Evolutionary conservation across 148 eudicot species (phyloP).

Genomic region (Silene uniflora): DNA sequence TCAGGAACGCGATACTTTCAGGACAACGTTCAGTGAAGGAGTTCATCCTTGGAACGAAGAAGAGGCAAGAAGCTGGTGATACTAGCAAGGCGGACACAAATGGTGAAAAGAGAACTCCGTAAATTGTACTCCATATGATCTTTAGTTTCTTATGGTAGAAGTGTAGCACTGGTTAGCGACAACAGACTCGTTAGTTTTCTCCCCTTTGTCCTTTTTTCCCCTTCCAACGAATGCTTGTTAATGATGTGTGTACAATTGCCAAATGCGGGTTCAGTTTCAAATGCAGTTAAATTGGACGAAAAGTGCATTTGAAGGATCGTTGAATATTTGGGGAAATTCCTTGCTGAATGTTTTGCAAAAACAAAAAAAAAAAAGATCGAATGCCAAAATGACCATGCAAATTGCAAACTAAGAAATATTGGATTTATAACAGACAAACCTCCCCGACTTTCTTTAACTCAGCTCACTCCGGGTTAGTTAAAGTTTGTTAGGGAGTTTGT

Average conservation of each 20-base stretch:
- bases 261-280: too few species aligned
- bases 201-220: not conserved
- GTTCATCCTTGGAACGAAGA: constrained; percentile 51
- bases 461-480: too few species aligned
- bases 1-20: constrained; percentile 55
- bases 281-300: too few species aligned
- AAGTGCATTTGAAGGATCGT: too few species aligned
- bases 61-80: constrained; percentile 27
- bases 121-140: constrained; percentile 15
- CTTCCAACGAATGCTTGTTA: not conserved
- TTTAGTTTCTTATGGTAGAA: not conserved
- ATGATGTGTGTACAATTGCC: too few species aligned
- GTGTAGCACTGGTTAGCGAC: not conserved
- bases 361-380: not conserved
- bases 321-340: not conserved
- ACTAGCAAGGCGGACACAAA: constrained; percentile 28
- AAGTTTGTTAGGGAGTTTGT: too few species aligned
- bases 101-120: constrained; percentile 37
- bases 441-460: too few species aligned
- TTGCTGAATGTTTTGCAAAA: too few species aligned
- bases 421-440: too few species aligned
- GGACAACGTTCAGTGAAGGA: constrained; percentile 62
- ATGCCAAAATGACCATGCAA: not conserved
- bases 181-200: not conserved
- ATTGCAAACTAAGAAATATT: too few species aligned